These are phyloP conservation scores for Mycena venus DNA, from an alignment of 768 basidiomycete species.

Conservation along the genomic window DNA sequence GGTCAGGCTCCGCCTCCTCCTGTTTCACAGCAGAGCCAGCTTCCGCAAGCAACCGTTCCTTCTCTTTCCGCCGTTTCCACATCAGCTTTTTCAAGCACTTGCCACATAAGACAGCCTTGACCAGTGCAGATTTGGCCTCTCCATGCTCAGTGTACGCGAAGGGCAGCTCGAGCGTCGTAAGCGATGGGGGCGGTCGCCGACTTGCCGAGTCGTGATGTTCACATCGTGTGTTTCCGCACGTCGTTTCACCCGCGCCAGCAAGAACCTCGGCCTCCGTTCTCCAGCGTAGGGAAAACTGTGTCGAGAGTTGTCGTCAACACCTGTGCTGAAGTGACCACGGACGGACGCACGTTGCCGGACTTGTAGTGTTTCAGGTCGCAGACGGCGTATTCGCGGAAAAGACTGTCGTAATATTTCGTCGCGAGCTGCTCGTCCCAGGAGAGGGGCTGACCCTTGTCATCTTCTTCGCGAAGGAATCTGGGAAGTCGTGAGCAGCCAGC, in stretches of 20 bases:
- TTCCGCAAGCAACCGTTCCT: constrained; percentile 41
- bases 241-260: constrained; percentile 85
- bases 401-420: constrained; percentile 86
- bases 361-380: constrained; percentile 98
- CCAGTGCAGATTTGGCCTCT: constrained; percentile 81
- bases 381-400: constrained; percentile 93
- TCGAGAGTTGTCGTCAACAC: not conserved
- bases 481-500: not conserved
- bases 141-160: constrained; percentile 90
- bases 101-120: constrained; percentile 90
- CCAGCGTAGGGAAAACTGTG: constrained; percentile 92
- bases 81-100: constrained; percentile 87
- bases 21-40: not conserved
- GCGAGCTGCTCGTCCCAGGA: constrained; percentile 92
- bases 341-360: constrained; percentile 78
- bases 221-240: constrained; percentile 93
- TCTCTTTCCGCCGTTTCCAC: constrained; percentile 86
- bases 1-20: constrained; percentile 1
- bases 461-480: constrained; percentile 85
- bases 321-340: not conserved
- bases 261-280: constrained; percentile 93
- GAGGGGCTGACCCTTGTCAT: constrained; percentile 51
- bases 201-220: constrained; percentile 62
- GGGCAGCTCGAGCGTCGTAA: constrained; percentile 89
- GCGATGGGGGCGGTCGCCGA: constrained; percentile 41